These are phyloP conservation scores for Huiozyma sinensis DNA, from an alignment of 805 yeast genomes.

Conservation along the genomic window DNA sequence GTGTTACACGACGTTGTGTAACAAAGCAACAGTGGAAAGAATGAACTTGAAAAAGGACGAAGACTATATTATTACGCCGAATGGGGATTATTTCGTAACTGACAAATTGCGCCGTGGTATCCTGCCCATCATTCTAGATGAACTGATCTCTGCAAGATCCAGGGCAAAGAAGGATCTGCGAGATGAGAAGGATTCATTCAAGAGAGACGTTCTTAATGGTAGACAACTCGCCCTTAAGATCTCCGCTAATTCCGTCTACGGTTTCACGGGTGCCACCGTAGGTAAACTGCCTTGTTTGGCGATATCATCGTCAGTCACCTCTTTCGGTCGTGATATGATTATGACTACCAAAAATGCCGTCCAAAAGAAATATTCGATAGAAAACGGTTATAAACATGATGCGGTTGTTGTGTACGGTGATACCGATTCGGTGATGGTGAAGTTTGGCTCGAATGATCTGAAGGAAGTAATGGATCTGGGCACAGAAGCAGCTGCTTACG, in stretches of 20 bases:
- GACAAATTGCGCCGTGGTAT: conserved; percentile 64
- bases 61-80: conserved; percentile 83
- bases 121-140: conserved; percentile 83
- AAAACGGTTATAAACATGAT: conserved; percentile 75
- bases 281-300: conserved; percentile 96
- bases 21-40: conserved; percentile 55
- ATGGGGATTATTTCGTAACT: conserved; percentile 83
- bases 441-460: conserved; percentile 76
- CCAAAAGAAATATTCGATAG: conserved; percentile 64
- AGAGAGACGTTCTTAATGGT: conserved; percentile 88
- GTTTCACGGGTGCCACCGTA: conserved; percentile 97
- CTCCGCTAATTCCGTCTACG: conserved; percentile 96
- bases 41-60: conserved; percentile 52
- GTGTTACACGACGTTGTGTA: conserved; percentile 85
- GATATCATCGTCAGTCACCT: conserved; percentile 89
- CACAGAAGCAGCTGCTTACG: conserved; percentile 85
- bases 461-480: conserved; percentile 84
- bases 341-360: conserved; percentile 83
- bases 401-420: conserved; percentile 95
- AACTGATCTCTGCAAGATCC: conserved; percentile 83
- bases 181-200: conserved; percentile 90
- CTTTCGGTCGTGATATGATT: conserved; percentile 96
- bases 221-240: conserved; percentile 92
- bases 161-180: conserved; percentile 84
- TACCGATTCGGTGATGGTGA: conserved; percentile 98